These are phyloP conservation scores for Taiozyma sp. DNA, from an alignment of 1,139 yeast species.

Conservation along the genomic window DNA sequence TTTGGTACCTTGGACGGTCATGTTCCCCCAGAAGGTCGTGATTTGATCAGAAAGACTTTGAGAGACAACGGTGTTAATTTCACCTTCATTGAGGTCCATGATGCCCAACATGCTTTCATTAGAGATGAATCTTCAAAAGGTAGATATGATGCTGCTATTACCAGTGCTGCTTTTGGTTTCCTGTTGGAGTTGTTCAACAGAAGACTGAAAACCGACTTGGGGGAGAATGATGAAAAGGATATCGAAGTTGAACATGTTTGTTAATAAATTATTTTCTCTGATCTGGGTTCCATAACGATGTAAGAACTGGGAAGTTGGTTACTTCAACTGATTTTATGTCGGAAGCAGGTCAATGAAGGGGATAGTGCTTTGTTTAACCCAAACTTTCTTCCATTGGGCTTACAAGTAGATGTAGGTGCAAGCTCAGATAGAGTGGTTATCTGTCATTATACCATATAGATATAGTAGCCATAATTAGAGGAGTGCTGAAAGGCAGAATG, in stretches of 20 bases:
- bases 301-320: too few species aligned
- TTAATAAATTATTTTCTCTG: slow-evolving; percentile 22
- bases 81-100: slow-evolving; percentile 71
- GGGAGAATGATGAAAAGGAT: slow-evolving; percentile 50
- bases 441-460: too few species aligned
- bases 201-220: slow-evolving; percentile 61
- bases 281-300: too few species aligned
- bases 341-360: too few species aligned
- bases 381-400: too few species aligned
- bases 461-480: too few species aligned
- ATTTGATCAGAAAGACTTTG: slow-evolving; percentile 59
- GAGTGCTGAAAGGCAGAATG: too few species aligned
- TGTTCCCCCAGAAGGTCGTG: slow-evolving; percentile 77
- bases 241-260: slow-evolving; percentile 61
- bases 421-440: too few species aligned
- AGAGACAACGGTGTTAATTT: slow-evolving; percentile 56
- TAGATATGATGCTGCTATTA: slow-evolving; percentile 72
- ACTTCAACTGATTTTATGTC: too few species aligned
- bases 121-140: slow-evolving; percentile 79
- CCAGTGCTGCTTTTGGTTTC: slow-evolving; percentile 64
- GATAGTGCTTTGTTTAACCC: too few species aligned
- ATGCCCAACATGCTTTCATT: slow-evolving; percentile 81
- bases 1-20: slow-evolving; percentile 81
- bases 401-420: too few species aligned
- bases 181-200: slow-evolving; percentile 68